phyloP scores from a whole-genome alignment of 108 stramenopile genomes.

The Mediolabrus comicus region DNA sequence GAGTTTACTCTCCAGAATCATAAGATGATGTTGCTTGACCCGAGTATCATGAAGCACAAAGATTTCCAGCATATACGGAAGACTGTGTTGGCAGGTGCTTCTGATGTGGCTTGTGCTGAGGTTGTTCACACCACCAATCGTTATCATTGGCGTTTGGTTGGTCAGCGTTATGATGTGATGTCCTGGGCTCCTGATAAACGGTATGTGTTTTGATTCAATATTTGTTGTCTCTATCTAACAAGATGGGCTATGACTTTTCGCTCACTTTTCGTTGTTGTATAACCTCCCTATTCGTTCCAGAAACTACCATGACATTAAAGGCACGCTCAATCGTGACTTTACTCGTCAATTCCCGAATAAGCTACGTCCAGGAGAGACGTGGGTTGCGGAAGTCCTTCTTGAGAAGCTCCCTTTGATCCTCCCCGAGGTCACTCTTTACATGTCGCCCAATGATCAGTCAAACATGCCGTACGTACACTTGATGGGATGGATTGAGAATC shows the following conservation, averaged over 20 bases:
- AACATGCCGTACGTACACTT: slow-evolving; percentile 85
- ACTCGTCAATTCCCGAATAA: slow-evolving; percentile 78
- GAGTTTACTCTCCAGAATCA: slow-evolving; percentile 98
- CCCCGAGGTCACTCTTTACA: slow-evolving; percentile 85
- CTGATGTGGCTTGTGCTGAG: slow-evolving; percentile 94
- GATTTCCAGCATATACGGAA: slow-evolving; percentile 79
- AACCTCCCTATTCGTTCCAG: slow-evolving; percentile 7
- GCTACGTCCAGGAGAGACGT: slow-evolving; percentile 75
- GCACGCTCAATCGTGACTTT: slow-evolving; percentile 57
- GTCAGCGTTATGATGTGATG: slow-evolving; percentile 94
- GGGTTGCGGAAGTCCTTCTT: slow-evolving; percentile 89
- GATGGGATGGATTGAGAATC: slow-evolving; percentile 89
- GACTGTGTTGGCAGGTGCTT: slow-evolving; percentile 64
- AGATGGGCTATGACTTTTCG: neutral
- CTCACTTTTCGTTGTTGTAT: neutral
- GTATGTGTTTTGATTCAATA: neutral
- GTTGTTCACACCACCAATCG: slow-evolving; percentile 95
- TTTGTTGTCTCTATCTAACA: neutral
- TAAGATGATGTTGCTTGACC: slow-evolving; percentile 94
- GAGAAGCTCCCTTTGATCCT: slow-evolving; percentile 85
- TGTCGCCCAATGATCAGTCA: slow-evolving; percentile 79
- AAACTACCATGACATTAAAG: slow-evolving; percentile 84
- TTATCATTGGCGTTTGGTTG: slow-evolving; percentile 96
- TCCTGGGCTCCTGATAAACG: slow-evolving; percentile 87
- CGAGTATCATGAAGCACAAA: slow-evolving; percentile 82